These are phyloP conservation scores for Plenodomus tracheiphilus DNA, from an alignment of 2,329 filamentous ascomycete species.

Conservation along the genomic window DNA sequence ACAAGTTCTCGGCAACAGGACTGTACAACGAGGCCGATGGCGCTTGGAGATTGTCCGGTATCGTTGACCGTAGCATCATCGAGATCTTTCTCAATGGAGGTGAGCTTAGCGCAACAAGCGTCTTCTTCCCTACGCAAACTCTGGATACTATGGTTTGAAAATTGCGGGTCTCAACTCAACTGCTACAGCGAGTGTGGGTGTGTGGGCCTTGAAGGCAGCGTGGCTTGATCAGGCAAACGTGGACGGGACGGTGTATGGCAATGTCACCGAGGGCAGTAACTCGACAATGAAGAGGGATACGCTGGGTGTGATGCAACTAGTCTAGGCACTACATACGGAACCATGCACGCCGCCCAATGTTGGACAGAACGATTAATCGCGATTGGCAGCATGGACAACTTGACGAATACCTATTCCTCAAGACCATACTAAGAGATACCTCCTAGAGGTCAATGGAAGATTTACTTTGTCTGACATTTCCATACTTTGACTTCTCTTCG, in stretches of 20 bases:
- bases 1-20: constrained; percentile 52
- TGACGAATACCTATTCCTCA: too few relatives aligned
- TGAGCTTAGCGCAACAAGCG: constrained; percentile 53
- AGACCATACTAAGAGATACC: too few relatives aligned
- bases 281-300: neutral
- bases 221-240: constrained; percentile 40
- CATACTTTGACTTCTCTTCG: too few relatives aligned
- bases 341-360: too few relatives aligned
- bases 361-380: too few relatives aligned
- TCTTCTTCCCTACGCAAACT: constrained; percentile 55
- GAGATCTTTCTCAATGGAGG: constrained; percentile 61
- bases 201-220: constrained; percentile 45
- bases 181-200: constrained; percentile 44
- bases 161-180: constrained; percentile 41
- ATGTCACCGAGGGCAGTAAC: constrained; percentile 26
- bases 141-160: constrained; percentile 43
- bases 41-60: constrained; percentile 50
- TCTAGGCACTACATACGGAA: too few relatives aligned
- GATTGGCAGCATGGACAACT: too few relatives aligned
- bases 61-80: constrained; percentile 59
- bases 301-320: constrained; percentile 3
- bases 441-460: too few relatives aligned
- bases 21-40: constrained; percentile 30
- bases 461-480: too few relatives aligned
- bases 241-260: constrained; percentile 40